Evolutionary conservation across 495 filamentous ascomycete genomes (phyloP).

Genomic region (Xylaria longipes): DNA sequence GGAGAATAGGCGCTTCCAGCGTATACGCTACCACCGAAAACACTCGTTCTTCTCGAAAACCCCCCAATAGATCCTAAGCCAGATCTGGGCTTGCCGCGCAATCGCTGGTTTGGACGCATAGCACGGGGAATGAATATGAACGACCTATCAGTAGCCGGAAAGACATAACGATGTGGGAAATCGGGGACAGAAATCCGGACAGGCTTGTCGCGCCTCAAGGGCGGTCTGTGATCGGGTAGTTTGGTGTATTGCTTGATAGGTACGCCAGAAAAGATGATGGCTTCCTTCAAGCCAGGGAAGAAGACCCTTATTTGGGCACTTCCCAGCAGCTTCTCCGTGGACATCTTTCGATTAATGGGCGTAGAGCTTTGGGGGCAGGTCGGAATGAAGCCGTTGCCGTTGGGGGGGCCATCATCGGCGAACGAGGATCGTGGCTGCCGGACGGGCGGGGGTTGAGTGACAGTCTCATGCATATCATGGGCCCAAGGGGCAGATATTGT

Average conservation of each 20-base stretch:
- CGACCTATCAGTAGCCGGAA: conserved; percentile 84
- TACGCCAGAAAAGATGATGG: conserved; percentile 73
- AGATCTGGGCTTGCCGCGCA: conserved; percentile 74
- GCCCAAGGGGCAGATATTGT: conserved; percentile 79
- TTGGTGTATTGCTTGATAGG: conserved; percentile 87
- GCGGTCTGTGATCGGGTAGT: conserved; percentile 92
- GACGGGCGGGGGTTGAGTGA: conserved; percentile 56
- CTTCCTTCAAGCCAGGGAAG: conserved; percentile 73
- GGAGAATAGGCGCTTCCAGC: conserved; percentile 83
- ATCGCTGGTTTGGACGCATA: conserved; percentile 85
- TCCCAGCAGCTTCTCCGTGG: conserved; percentile 66
- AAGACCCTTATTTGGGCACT: conserved; percentile 84
- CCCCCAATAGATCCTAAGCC: conserved; percentile 69
- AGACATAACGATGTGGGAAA: conserved; percentile 81
- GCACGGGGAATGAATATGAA: conserved; percentile 99
- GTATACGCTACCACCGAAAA: conserved; percentile 76
- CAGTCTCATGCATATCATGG: conserved; percentile 93
- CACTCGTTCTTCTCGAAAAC: conserved; percentile 72
- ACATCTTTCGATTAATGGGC: conserved; percentile 65
- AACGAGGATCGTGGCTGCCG: conserved; percentile 46
- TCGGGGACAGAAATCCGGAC: conserved; percentile 91
- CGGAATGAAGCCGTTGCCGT: conserved; percentile 53
- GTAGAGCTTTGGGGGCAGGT: conserved; percentile 49
- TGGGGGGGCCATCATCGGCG: conserved; percentile 50
- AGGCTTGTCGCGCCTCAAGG: conserved; percentile 93